Base-by-base conservation (phyloP, 441 rosid genomes). In the Bocquillonia castaneifolia region DNA sequence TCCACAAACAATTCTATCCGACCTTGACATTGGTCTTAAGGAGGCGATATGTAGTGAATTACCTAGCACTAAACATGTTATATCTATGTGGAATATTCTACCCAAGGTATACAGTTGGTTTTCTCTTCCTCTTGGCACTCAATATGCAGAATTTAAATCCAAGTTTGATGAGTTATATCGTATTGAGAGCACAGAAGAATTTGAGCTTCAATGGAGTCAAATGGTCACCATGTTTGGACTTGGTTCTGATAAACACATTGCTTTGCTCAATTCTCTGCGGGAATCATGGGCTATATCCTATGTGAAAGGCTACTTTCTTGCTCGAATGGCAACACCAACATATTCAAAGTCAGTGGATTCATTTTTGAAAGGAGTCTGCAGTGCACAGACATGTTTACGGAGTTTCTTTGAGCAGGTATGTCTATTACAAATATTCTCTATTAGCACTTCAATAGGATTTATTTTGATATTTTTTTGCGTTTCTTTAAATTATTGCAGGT, bases 61-160 rank as follows among this genome's bases (percentile, higher is more conserved):
- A 69, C 95, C 96, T n/a, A 84, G 84, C 71, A 83, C 93, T n/a
- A 85, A 79, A 68, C 97, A 91, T 69, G 83, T 88, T 59, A 76
- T 86, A 60, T 79, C 81, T 63, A 81, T 82, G 76, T 83, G 89
- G 84, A 86, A 85, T 63, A 71, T 93, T 57, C 69, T 76, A 34
- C 82, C 93, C 69, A 91, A 84, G 76, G 72, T 91, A 74, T 77
- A 86, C 14, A 89, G 96, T 81, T 93, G 98, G 98, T 93, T 91
- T 70, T 77, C 88, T 53, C 78, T 71, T 63, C 58, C 76, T 8
- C 91, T 93, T 68, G 98, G 90, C 45, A 72, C 83, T 40, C 98
- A 81, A 69, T 88, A 73, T 74, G 87, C 78, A 71, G 96, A 89
- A 40, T 88, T 93, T 74, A 89, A 80, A 82, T 77, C 85, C 58